Conservation (phyloP, 225 moss, liverwort and hornwort genomes). For the Neckera pumila region DNA sequence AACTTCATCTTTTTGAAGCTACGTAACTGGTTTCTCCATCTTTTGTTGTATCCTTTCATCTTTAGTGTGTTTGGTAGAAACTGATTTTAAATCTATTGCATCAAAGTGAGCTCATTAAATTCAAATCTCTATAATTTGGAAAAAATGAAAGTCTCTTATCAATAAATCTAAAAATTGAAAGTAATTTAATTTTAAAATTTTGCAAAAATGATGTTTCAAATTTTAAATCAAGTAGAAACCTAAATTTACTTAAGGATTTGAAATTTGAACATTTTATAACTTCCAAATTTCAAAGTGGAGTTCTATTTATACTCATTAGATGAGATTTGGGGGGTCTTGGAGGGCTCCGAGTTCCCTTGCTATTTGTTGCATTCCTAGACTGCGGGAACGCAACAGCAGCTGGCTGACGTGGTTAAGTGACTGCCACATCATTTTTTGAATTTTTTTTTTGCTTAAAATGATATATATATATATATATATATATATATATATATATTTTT, state of each 20-base stretch:
- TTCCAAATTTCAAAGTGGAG: background rate
- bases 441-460: no score
- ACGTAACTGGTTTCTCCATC: fast-evolving
- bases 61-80: fast-evolving
- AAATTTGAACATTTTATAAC: background rate
- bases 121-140: background rate
- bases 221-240: no score
- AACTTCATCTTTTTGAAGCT: background rate
- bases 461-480: no score
- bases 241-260: background rate
- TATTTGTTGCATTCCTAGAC: no score
- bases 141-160: fast-evolving
- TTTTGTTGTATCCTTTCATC: background rate
- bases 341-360: no score
- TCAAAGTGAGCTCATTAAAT: background rate
- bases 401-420: no score
- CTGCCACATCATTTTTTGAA: no score
- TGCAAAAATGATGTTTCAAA: fast-evolving
- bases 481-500: no score
- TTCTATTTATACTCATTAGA: no score
- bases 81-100: background rate
- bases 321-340: no score
- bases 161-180: no score
- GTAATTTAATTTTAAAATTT: fast-evolving
- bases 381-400: no score